These are phyloP conservation scores for Lenzites betulinus DNA, from an alignment of 768 basidiomycete genomes.

Conservation along the genomic window DNA sequence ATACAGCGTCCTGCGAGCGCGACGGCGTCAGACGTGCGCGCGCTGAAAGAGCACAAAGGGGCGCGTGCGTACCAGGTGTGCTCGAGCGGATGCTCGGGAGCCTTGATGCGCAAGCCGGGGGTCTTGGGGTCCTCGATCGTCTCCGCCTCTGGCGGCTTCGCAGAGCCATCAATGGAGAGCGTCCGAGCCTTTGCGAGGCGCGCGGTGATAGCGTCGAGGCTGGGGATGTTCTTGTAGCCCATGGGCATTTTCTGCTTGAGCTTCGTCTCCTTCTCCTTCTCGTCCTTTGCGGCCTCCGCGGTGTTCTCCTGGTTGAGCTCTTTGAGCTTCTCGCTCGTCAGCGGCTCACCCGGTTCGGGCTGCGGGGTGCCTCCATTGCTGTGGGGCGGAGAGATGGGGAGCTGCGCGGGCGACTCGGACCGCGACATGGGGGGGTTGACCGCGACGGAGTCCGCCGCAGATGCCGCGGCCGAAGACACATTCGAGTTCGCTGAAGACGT, in stretches of 20 bases:
- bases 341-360: conserved; percentile 45
- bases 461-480: conserved; percentile 36
- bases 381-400: conserved; percentile 49
- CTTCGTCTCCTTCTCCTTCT: conserved; percentile 25
- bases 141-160: conserved; percentile 74
- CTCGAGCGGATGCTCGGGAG: conserved; percentile 82
- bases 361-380: conserved; percentile 45
- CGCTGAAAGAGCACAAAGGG: not conserved
- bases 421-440: conserved; percentile 71
- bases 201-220: conserved; percentile 82
- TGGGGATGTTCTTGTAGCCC: conserved; percentile 91
- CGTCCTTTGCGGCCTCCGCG: conserved; percentile 6
- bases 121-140: conserved; percentile 84
- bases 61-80: conserved; percentile 67
- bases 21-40: conserved; percentile 1
- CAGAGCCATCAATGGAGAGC: conserved; percentile 58
- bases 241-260: conserved; percentile 44
- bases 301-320: conserved; percentile 59
- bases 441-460: conserved; percentile 57
- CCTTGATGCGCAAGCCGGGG: conserved; percentile 66
- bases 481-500: conserved; percentile 57
- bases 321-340: conserved; percentile 69
- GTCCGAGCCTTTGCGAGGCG: conserved; percentile 71
- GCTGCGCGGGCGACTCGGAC: conserved; percentile 61
- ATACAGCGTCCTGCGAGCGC: conserved; percentile 74